phyloP scores from a whole-genome alignment of 1,284 basidiomycete species.

The Ceratobasidium sp. region DNA sequence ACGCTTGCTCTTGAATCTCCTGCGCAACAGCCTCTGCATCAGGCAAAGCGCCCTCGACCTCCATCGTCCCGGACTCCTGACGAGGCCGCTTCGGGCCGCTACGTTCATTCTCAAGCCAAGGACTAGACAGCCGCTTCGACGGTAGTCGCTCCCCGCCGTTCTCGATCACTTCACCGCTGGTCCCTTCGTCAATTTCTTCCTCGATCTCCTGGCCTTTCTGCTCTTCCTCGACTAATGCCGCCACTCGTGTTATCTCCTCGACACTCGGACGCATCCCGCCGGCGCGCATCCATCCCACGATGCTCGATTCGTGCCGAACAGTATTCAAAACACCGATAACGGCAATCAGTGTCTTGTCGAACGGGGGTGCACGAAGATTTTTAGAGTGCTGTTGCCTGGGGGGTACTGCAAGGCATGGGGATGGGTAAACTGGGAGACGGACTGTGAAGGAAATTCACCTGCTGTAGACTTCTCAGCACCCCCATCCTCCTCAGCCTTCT shows the following conservation, averaged over 20 bases:
- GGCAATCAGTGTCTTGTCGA: slow-evolving; percentile 67
- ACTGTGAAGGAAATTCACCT: not conserved
- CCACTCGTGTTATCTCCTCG: slow-evolving; percentile 13
- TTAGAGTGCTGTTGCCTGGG: slow-evolving; percentile 26
- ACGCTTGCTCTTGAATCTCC: not conserved
- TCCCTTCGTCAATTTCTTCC: not conserved
- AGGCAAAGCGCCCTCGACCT: not conserved
- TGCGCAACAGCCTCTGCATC: not conserved
- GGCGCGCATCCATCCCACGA: slow-evolving; percentile 69
- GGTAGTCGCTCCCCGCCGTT: not conserved
- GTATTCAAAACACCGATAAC: slow-evolving; percentile 74
- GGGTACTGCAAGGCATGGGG: not conserved
- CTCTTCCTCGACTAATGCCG: slow-evolving; percentile 19
- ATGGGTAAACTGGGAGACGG: not conserved
- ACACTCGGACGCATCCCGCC: slow-evolving; percentile 60
- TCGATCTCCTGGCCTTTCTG: not conserved
- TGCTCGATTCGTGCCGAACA: slow-evolving; percentile 64
- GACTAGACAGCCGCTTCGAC: not conserved
- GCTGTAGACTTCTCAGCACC: not conserved
- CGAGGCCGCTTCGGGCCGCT: not conserved
- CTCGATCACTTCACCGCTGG: not conserved
- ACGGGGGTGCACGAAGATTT: slow-evolving; percentile 30
- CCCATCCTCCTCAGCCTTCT: slow-evolving; percentile 19
- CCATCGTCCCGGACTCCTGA: not conserved
- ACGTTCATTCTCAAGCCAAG: not conserved